Percentiles rank a stretch among this genome's conserved stretches.
Conservation (phyloP, 2,329 filamentous ascomycete genomes). For the Hypoxylon sp. region DNA sequence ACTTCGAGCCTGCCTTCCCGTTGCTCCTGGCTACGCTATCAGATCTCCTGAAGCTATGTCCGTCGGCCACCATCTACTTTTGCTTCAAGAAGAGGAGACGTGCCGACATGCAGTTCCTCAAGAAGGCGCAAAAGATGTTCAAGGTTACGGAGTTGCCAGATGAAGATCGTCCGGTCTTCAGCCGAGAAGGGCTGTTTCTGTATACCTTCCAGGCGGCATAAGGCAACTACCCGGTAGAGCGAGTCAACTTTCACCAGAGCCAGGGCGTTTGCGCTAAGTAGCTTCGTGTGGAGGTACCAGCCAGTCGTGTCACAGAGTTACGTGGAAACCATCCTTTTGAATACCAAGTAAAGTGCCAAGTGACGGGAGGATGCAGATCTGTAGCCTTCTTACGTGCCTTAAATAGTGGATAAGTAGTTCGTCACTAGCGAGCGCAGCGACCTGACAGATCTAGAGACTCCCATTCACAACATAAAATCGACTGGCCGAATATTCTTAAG, state of each 20-base stretch:
- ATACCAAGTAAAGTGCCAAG: slow-evolving; percentile 2
- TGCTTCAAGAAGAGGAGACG: slow-evolving; percentile 94
- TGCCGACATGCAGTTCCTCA: slow-evolving; percentile 81
- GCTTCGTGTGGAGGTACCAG: not conserved
- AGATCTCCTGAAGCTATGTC: slow-evolving; percentile 79
- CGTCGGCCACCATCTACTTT: slow-evolving; percentile 75
- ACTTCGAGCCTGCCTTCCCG: slow-evolving; percentile 96
- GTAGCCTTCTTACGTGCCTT: slow-evolving; percentile 11
- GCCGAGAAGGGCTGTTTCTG: slow-evolving; percentile 69
- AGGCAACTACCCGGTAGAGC: slow-evolving; percentile 29
- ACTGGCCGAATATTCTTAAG: not conserved
- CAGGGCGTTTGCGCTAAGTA: not conserved
- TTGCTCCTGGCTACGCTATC: slow-evolving; percentile 82
- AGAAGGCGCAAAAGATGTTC: slow-evolving; percentile 76
- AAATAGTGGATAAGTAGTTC: slow-evolving; percentile 11
- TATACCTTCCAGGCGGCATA: slow-evolving; percentile 60
- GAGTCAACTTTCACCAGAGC: not conserved
- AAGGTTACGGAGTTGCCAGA: slow-evolving; percentile 71
- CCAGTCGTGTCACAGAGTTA: slow-evolving; percentile 8
- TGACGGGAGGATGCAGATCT: slow-evolving; percentile 29
- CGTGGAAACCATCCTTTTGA: slow-evolving; percentile 6
- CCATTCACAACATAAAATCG: not conserved
- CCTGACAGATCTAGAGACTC: slow-evolving; percentile 3
- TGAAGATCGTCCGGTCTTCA: slow-evolving; percentile 68
- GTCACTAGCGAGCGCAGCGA: slow-evolving; percentile 15